These are phyloP conservation scores for Glycyrrhiza uralensis DNA, from an alignment of 306 rosid genomes.

Conservation along the genomic window DNA sequence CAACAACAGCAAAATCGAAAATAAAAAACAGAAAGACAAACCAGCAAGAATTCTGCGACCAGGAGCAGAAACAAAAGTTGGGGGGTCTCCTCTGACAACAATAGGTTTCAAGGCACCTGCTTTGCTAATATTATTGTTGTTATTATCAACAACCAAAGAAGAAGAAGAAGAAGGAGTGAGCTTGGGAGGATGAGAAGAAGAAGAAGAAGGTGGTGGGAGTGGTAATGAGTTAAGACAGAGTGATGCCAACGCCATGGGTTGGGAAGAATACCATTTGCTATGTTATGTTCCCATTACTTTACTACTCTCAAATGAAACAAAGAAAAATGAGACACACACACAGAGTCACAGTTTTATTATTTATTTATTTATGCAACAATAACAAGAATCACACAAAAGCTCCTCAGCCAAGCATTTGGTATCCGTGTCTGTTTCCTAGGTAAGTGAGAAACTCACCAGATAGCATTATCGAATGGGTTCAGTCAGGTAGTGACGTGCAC, in stretches of 20 bases:
- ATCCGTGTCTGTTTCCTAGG: conserved; percentile 9
- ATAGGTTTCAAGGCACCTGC: conserved; percentile 57
- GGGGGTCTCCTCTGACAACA: conserved; percentile 76
- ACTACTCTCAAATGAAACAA: too few relatives aligned
- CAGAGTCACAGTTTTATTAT: too few relatives aligned
- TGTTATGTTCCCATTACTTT: conserved; percentile 21
- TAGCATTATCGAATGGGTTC: too few relatives aligned
- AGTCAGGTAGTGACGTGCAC: too few relatives aligned
- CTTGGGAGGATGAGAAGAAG: conserved; percentile 56
- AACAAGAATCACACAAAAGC: too few relatives aligned
- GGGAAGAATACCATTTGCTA: conserved; percentile 12
- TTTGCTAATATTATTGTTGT: conserved; percentile 23
- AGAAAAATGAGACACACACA: too few relatives aligned
- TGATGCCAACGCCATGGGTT: conserved; percentile 71
- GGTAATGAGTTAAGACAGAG: conserved; percentile 60
- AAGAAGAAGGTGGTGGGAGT: conserved; percentile 50
- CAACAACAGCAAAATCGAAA: not conserved
- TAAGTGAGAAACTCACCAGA: too few relatives aligned
- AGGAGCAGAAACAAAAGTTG: conserved; percentile 90
- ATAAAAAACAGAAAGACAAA: conserved; percentile 29
- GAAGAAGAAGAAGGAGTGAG: conserved; percentile 34
- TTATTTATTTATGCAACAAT: too few relatives aligned
- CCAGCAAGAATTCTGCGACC: conserved; percentile 92
- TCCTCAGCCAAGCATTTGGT: conserved; percentile 37
- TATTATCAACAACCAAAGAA: conserved; percentile 39